Evolutionary conservation across 2,329 filamentous ascomycete species (phyloP).

Genomic region (Scopulariopsis brevicaulis): DNA sequence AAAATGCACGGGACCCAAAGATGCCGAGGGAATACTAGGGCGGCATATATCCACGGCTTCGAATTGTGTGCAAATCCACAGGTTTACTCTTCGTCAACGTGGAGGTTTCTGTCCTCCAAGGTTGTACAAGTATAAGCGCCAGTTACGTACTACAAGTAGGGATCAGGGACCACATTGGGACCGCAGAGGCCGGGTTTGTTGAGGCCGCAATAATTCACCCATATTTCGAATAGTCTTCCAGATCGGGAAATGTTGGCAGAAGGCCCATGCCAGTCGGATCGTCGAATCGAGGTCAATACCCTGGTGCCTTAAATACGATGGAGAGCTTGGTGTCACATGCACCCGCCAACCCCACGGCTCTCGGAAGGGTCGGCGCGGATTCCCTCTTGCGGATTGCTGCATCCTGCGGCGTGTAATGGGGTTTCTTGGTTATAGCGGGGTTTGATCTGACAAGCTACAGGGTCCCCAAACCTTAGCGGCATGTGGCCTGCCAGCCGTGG

Average conservation of each 20-base stretch:
- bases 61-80: neutral
- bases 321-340: too few species aligned
- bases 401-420: neutral
- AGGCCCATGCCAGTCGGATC: too few species aligned
- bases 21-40: neutral
- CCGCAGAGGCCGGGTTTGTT: too few species aligned
- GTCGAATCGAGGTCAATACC: too few species aligned
- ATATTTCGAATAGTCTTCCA: too few species aligned
- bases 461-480: neutral
- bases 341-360: neutral
- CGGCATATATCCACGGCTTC: neutral
- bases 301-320: neutral
- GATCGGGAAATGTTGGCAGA: too few species aligned
- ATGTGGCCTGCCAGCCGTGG: neutral
- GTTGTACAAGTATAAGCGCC: too few species aligned
- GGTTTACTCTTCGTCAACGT: too few species aligned
- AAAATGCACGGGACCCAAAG: neutral
- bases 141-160: too few species aligned
- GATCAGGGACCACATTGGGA: too few species aligned
- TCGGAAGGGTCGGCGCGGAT: neutral
- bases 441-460: neutral
- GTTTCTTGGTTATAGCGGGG: neutral
- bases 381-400: neutral
- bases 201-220: too few species aligned
- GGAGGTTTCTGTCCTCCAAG: too few species aligned